Conservation (phyloP, 1,139 yeast species). For the Hyphopichia wangnamkhiaoensis region DNA sequence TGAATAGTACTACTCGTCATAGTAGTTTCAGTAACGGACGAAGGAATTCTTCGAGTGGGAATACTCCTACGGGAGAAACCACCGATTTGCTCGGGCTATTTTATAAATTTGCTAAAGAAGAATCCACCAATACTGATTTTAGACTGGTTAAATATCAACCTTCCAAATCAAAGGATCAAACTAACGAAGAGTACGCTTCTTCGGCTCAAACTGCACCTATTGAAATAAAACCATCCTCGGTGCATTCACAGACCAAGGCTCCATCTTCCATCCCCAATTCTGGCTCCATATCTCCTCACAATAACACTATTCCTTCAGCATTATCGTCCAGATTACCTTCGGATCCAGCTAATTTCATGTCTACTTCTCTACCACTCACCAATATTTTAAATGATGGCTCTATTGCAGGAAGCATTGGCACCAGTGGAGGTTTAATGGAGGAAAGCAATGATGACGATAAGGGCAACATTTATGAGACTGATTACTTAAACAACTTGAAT, state of each 20-base stretch:
- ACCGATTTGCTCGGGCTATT: conserved; percentile 41
- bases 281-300: conserved; percentile 3
- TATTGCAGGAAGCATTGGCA: background rate
- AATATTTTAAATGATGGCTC: background rate
- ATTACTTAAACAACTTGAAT: conserved; percentile 19
- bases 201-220: background rate
- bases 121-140: conserved; percentile 15
- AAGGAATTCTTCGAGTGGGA: background rate
- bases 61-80: conserved; percentile 19
- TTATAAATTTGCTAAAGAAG: conserved; percentile 46
- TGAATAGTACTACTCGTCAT: background rate
- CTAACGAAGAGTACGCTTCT: background rate
- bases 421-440: too few species aligned
- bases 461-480: background rate
- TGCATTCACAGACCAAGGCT: background rate
- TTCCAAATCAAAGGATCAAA: background rate
- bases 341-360: background rate
- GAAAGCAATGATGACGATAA: background rate
- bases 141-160: conserved; percentile 1
- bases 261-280: background rate
- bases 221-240: background rate
- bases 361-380: background rate
- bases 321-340: background rate
- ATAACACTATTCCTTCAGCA: background rate
- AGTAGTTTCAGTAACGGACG: conserved; percentile 17